Percentiles rank a stretch among this genome's conserved stretches.
Conservation (phyloP, 2,329 filamentous ascomycete species). For the Fusarium keratoplasticum region DNA sequence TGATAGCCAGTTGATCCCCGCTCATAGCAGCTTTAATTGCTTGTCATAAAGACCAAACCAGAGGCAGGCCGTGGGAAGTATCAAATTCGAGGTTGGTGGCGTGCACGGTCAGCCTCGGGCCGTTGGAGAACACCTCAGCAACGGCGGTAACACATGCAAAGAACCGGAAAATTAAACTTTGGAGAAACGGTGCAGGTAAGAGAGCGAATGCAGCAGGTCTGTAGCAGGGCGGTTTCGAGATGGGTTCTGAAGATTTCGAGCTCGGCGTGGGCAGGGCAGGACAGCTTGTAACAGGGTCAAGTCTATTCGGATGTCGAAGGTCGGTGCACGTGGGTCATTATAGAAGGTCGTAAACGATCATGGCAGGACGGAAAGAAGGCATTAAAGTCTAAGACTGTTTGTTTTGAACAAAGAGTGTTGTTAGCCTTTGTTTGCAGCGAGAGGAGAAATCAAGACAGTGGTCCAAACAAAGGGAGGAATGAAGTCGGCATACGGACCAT, state of each 20-base stretch:
- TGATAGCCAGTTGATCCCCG: constrained; percentile 67
- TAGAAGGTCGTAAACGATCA: constrained; percentile 43
- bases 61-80: constrained; percentile 24
- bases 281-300: constrained; percentile 26
- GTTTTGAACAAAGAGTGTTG: constrained; percentile 30
- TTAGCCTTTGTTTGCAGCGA: constrained; percentile 37
- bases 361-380: constrained; percentile 40
- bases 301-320: constrained; percentile 39
- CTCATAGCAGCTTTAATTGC: constrained; percentile 67
- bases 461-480: constrained; percentile 37
- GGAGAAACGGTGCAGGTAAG: constrained; percentile 1
- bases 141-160: constrained; percentile 33
- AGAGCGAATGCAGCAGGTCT: constrained; percentile 4
- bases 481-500: constrained; percentile 38
- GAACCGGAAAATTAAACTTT: constrained; percentile 12
- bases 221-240: constrained; percentile 9
- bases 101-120: constrained; percentile 35
- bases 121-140: constrained; percentile 27
- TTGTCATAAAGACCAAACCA: constrained; percentile 42
- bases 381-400: constrained; percentile 45
- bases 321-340: constrained; percentile 44
- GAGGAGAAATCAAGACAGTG: constrained; percentile 16
- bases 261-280: constrained; percentile 26
- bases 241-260: constrained; percentile 23
- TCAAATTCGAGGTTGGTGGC: constrained; percentile 32